These are phyloP conservation scores for Citeromyces siamensis DNA, from an alignment of 1,139 yeast genomes.

Conservation along the genomic window DNA sequence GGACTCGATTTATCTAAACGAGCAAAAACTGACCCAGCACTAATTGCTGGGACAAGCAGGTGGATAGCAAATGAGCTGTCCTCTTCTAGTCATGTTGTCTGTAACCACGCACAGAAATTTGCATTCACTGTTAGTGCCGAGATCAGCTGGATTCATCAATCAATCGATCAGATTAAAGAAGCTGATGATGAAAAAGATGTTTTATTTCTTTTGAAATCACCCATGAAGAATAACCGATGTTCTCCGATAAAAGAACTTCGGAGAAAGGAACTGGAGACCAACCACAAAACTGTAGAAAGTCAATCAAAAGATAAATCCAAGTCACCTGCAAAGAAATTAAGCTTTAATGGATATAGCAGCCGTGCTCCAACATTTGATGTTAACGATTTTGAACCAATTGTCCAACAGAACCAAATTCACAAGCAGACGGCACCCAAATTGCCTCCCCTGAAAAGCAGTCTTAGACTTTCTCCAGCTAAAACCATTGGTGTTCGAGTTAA, in stretches of 20 bases:
- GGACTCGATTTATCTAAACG: conserved; percentile 1
- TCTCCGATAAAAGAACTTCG: conserved; percentile 1
- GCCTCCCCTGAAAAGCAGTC: conserved; percentile 1
- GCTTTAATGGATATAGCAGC: not conserved
- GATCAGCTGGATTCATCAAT: conserved; percentile 26
- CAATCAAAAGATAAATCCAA: no score
- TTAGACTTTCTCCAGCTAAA: not conserved
- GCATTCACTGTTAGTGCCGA: conserved; percentile 24
- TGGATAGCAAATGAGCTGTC: conserved; percentile 31
- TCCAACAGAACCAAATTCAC: not conserved
- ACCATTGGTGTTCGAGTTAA: no score
- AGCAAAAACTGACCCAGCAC: not conserved
- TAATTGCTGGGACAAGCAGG: conserved; percentile 27
- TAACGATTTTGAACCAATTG: not conserved
- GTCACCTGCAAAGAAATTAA: not conserved
- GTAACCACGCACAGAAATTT: conserved; percentile 23
- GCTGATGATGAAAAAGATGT: conserved; percentile 2
- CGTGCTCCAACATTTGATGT: not conserved
- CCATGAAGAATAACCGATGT: conserved; percentile 3
- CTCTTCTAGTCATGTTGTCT: conserved; percentile 18
- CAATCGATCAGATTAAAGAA: conserved; percentile 13
- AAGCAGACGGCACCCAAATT: not conserved
- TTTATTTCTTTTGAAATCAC: conserved; percentile 6
- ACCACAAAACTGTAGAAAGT: not conserved
- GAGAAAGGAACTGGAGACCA: not conserved